Conservation (phyloP, 805 yeast species). For the Citeromyces nyonsensis region DNA sequence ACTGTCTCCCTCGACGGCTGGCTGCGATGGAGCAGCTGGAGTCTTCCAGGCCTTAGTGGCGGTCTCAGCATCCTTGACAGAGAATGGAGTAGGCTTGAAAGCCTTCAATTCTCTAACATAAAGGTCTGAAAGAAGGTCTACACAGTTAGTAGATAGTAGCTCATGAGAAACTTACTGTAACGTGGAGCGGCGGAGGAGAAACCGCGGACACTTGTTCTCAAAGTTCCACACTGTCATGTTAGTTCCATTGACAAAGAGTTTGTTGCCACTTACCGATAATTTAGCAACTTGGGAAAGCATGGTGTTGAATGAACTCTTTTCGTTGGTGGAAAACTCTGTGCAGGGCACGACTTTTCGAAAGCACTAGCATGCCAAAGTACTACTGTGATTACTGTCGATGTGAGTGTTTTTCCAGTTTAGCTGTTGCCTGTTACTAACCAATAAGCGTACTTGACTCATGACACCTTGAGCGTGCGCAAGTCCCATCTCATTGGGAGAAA, state of each 20-base stretch:
- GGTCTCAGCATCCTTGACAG: conserved; percentile 62
- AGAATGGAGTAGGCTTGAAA: conserved; percentile 71
- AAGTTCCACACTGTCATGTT: conserved; percentile 4
- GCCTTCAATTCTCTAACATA: conserved; percentile 78
- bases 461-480: conserved; percentile 72
- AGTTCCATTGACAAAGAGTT: conserved; percentile 1
- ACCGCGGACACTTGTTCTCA: conserved; percentile 15
- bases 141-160: background rate
- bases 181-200: conserved; percentile 18
- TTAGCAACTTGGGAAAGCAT: conserved; percentile 5
- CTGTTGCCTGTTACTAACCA: background rate
- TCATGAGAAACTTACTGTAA: conserved; percentile 9
- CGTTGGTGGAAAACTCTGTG: background rate
- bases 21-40: conserved; percentile 68
- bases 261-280: conserved; percentile 5
- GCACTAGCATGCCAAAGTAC: conserved; percentile 42
- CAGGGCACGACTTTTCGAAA: background rate
- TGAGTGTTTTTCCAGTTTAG: conserved; percentile 7
- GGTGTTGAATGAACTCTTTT: conserved; percentile 1
- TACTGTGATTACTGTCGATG: conserved; percentile 77
- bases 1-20: conserved; percentile 55
- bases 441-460: conserved; percentile 64
- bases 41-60: conserved; percentile 72
- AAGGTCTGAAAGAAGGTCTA: conserved; percentile 61
- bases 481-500: conserved; percentile 68